A percentile compares a stretch with the other conserved stretches of the same genome.
Evolutionary conservation across 1,284 basidiomycete species (phyloP).

Genomic region (Rhodotorula sp.): DNA sequence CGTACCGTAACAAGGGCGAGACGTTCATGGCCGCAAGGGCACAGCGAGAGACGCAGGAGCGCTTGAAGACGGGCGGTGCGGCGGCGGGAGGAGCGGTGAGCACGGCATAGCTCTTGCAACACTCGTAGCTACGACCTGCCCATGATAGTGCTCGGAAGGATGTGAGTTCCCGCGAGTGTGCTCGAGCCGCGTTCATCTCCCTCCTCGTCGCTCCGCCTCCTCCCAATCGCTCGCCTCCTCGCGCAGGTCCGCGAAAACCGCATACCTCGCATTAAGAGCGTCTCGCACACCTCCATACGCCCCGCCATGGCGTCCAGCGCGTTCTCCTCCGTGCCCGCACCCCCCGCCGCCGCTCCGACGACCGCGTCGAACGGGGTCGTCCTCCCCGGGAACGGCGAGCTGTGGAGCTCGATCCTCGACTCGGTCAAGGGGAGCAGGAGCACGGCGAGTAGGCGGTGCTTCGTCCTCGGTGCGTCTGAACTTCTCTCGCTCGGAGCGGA

Average conservation of each 20-base stretch:
- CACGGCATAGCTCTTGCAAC: not conserved
- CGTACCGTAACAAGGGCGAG: slow-evolving; percentile 10
- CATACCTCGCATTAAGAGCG: too few relatives aligned
- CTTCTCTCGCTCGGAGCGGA: not conserved
- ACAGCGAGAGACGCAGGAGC: slow-evolving; percentile 3
- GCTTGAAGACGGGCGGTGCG: not conserved
- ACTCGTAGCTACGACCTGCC: not conserved
- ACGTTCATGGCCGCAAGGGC: not conserved
- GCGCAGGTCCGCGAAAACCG: too few relatives aligned
- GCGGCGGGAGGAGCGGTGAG: not conserved
- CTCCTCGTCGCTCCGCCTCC: too few relatives aligned
- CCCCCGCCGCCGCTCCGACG: not conserved
- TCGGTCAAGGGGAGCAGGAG: slow-evolving; percentile 80
- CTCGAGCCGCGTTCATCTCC: not conserved
- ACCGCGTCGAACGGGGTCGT: not conserved
- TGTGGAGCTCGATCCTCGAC: slow-evolving; percentile 89
- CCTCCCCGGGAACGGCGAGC: slow-evolving; percentile 54
- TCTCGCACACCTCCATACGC: too few relatives aligned
- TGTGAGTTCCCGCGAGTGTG: not conserved
- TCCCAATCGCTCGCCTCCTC: too few relatives aligned
- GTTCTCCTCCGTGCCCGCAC: not conserved
- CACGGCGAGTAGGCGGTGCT: slow-evolving; percentile 80
- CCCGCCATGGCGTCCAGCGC: not conserved
- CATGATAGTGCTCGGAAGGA: not conserved
- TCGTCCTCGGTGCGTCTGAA: slow-evolving; percentile 69